These are phyloP conservation scores for Ormosia semicastrata DNA, from an alignment of 306 rosid species.

Conservation along the genomic window DNA sequence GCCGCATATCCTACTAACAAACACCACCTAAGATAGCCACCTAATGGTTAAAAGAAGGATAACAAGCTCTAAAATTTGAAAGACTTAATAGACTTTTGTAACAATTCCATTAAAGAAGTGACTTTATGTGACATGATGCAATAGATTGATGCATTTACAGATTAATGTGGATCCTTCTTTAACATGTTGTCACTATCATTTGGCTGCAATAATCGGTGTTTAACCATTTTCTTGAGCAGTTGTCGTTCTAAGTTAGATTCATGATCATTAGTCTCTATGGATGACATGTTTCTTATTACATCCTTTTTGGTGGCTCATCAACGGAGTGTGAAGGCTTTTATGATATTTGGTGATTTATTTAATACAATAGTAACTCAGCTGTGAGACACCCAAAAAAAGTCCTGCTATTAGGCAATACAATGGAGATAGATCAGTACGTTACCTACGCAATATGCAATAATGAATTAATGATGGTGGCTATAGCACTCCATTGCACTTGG, in stretches of 20 bases:
- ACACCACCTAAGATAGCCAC: background rate
- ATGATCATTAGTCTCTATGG: background rate
- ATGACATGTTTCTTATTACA: background rate
- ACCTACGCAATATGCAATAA: background rate
- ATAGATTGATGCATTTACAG: conserved; percentile 1
- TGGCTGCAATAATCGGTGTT: background rate
- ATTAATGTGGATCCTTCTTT: background rate
- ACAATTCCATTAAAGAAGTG: background rate
- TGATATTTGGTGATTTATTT: background rate
- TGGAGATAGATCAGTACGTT: background rate
- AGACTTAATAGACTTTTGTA: background rate
- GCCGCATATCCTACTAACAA: too few relatives aligned
- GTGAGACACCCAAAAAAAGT: background rate
- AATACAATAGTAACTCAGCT: background rate
- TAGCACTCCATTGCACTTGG: background rate
- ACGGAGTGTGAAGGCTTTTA: background rate
- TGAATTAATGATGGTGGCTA: background rate
- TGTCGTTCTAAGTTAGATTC: background rate
- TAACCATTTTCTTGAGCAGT: background rate
- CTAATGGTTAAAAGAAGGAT: background rate
- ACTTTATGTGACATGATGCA: background rate
- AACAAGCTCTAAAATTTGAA: background rate
- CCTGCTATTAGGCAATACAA: background rate
- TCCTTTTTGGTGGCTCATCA: background rate
- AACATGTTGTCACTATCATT: background rate